Conservation (phyloP, 1,284 basidiomycete genomes). For the Ustilago sp. region DNA sequence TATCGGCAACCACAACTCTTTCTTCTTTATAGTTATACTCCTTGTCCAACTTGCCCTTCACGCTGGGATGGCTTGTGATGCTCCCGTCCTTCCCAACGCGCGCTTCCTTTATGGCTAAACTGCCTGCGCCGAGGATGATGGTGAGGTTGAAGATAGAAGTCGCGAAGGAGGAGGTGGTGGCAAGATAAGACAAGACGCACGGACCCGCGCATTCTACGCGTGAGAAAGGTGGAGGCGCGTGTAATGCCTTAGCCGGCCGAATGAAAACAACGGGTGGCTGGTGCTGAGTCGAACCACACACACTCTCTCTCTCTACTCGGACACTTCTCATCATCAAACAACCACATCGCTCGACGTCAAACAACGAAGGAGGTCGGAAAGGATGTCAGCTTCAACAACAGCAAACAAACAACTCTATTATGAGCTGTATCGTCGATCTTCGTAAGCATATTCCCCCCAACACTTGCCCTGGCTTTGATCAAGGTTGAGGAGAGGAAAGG, state of each 20-base stretch:
- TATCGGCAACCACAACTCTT: constrained; percentile 78
- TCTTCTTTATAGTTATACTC: constrained; percentile 83
- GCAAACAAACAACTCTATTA: constrained; percentile 59
- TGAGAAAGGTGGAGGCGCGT: neutral
- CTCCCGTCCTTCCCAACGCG: constrained; percentile 73
- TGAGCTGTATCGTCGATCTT: constrained; percentile 63
- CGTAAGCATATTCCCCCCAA: constrained; percentile 31
- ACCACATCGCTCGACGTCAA: too few relatives aligned
- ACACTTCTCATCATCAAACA: too few relatives aligned
- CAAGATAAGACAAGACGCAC: neutral
- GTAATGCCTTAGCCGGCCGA: neutral
- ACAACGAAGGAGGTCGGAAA: too few relatives aligned
- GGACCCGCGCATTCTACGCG: neutral
- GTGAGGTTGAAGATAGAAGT: neutral
- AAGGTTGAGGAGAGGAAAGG: too few relatives aligned
- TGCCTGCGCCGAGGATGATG: constrained; percentile 70
- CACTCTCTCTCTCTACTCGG: neutral
- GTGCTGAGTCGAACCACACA: neutral
- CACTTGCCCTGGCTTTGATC: too few relatives aligned
- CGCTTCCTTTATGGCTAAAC: constrained; percentile 77
- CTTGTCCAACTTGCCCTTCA: constrained; percentile 71
- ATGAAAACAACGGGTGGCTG: neutral
- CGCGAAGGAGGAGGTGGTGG: neutral
- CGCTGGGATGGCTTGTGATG: constrained; percentile 83
- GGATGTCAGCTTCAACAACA: constrained; percentile 23